phyloP scores from a whole-genome alignment of 192 early-diverging fungal genomes.

The Coemansia sp. region DNA sequence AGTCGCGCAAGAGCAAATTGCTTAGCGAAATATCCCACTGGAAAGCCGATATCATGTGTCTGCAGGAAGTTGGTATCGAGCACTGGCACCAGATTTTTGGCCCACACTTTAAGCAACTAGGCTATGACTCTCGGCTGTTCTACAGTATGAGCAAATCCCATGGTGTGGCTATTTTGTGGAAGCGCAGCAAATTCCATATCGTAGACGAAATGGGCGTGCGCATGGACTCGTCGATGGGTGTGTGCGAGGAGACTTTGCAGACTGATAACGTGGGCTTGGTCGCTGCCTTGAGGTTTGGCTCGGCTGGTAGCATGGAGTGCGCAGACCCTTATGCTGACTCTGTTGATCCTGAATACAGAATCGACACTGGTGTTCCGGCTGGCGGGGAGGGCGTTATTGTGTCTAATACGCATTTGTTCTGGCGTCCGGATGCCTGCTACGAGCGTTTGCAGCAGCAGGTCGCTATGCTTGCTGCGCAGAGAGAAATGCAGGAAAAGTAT shows the following conservation, averaged over 20 bases:
- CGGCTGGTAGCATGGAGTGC: background rate
- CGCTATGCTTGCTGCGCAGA: slow-evolving; percentile 26
- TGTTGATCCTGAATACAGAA: slow-evolving; percentile 18
- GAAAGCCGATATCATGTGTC: slow-evolving; percentile 60
- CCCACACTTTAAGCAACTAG: slow-evolving; percentile 23
- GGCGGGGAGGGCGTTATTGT: slow-evolving; percentile 36
- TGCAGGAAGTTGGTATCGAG: slow-evolving; percentile 60
- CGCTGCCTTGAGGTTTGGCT: slow-evolving; percentile 18
- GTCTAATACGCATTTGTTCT: slow-evolving; percentile 53
- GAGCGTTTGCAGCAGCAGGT: slow-evolving; percentile 56
- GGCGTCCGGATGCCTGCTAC: slow-evolving; percentile 45
- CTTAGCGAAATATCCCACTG: slow-evolving; percentile 53
- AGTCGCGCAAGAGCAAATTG: slow-evolving; percentile 52
- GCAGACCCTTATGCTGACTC: slow-evolving; percentile 20
- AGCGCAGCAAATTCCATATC: slow-evolving; percentile 23
- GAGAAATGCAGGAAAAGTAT: slow-evolving; percentile 31
- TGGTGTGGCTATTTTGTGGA: slow-evolving; percentile 47
- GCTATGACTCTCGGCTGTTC: slow-evolving; percentile 43
- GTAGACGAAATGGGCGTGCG: slow-evolving; percentile 24
- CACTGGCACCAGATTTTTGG: slow-evolving; percentile 37
- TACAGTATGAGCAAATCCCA: slow-evolving; percentile 41
- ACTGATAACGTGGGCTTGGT: slow-evolving; percentile 53
- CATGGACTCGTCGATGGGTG: slow-evolving; percentile 35
- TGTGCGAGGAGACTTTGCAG: slow-evolving; percentile 34
- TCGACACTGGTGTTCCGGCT: background rate